Conservation (phyloP, 352 stramenopile species). For the Pythium coloratum region DNA sequence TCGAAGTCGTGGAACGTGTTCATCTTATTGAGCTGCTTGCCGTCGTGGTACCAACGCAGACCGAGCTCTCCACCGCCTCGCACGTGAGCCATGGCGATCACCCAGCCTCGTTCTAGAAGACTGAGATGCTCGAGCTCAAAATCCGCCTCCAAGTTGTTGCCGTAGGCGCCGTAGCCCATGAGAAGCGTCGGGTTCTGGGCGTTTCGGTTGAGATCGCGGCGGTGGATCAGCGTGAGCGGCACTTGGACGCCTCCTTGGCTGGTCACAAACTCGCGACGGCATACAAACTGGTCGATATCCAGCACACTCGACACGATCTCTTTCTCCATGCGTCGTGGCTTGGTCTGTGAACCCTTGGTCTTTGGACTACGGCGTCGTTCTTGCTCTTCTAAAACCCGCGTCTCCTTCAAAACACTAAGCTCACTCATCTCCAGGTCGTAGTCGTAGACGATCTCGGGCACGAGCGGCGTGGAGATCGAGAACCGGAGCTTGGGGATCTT, state of each 20-base stretch:
- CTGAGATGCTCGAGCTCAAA: conserved; percentile 86
- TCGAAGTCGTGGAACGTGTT: conserved; percentile 88
- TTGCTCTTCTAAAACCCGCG: conserved; percentile 16
- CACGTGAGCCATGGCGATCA: conserved; percentile 88
- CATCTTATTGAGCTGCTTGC: conserved; percentile 75
- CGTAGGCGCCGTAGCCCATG: conserved; percentile 90
- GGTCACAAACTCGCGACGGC: conserved; percentile 26
- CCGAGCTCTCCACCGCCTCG: conserved; percentile 89
- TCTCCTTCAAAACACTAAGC: conserved; percentile 61
- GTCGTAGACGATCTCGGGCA: conserved; percentile 78
- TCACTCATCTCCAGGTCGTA: conserved; percentile 60
- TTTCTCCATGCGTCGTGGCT: neutral
- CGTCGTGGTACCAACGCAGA: conserved; percentile 85
- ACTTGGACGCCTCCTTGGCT: conserved; percentile 40
- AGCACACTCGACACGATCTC: conserved; percentile 4
- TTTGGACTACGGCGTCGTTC: conserved; percentile 10
- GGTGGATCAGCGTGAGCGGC: conserved; percentile 78
- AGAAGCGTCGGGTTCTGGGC: conserved; percentile 81
- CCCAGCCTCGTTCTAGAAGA: conserved; percentile 85
- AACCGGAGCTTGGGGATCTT: conserved; percentile 58
- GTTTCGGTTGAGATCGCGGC: conserved; percentile 47
- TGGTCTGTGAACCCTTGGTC: conserved; percentile 1
- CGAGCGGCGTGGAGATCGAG: conserved; percentile 67
- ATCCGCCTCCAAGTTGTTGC: conserved; percentile 81
- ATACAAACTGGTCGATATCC: conserved; percentile 20